A percentile compares a stretch with the other conserved stretches of the same genome.
Evolutionary conservation across 106 monocot genomes (phyloP).

Genomic region (Phalaenopsis aphrodite): DNA sequence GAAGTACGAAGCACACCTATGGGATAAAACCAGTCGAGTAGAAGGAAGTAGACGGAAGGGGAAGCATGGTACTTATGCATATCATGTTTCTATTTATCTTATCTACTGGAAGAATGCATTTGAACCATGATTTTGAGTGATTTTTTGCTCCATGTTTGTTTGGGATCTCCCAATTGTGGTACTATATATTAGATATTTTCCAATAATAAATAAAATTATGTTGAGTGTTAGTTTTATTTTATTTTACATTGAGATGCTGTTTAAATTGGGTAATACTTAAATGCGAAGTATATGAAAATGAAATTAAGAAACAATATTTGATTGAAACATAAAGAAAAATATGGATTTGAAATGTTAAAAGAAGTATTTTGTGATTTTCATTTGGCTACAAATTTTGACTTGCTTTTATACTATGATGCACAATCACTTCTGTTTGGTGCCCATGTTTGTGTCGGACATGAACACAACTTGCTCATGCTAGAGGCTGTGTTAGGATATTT

Average conservation of each 20-base stretch:
- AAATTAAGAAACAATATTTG: background rate
- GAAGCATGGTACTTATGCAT: constrained; percentile 40
- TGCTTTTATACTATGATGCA: no score
- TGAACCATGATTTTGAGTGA: background rate
- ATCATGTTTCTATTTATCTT: background rate
- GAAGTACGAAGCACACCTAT: constrained; percentile 70
- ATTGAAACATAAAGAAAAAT: background rate
- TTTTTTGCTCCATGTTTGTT: background rate
- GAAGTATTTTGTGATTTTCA: no score
- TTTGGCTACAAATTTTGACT: no score
- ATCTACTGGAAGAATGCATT: background rate
- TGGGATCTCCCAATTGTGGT: background rate
- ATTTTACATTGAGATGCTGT: background rate
- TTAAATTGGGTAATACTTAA: background rate
- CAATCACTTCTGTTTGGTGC: no score
- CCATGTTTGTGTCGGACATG: no score
- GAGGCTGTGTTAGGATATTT: no score
- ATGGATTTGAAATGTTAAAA: no score
- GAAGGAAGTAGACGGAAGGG: constrained; percentile 65
- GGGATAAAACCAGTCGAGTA: constrained; percentile 51
- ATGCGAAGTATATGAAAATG: background rate
- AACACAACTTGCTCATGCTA: no score
- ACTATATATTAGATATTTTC: background rate
- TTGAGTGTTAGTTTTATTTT: background rate
- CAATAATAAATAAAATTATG: background rate